Evolutionary conservation across 306 rosid genomes (phyloP), one percentile per base, ranked within the genome.

Genomic region (Glycyrrhiza uralensis): DNA sequence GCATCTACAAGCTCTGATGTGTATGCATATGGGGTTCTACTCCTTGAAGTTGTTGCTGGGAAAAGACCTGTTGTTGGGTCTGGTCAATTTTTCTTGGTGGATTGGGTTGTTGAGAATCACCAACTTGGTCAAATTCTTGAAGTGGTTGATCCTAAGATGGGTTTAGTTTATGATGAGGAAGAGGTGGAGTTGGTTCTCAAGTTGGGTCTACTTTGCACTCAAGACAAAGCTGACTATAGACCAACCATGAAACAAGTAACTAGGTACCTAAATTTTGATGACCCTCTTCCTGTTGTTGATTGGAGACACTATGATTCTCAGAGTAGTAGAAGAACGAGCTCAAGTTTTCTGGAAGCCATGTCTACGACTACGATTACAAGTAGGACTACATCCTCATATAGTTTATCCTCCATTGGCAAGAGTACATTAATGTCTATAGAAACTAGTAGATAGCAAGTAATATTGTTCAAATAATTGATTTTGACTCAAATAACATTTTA

Each of bases 231-330:
- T 14, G 19, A 49, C 11, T 47, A 4, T 47, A 66, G 72, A 30
- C 72, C 72, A 7, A 46, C 59, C 5, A 47, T 66, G 45, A 32
- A 66, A 66, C 72, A 66, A 66, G 45, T 66, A 28, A 18, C 7
- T 29, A 66, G 72, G 59, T 47, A 66, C 72, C 30, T 66, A 11
- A 66, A 66, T 12, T 29, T 66, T 30, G 72, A 66, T 66, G 59
- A 66, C 20, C 59, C 45, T 28, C 28, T 66, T 17, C 72, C 59
- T 28, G 41, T 14, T 44, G 24, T 44, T 24, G 71, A 44, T 4
- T 65, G 26, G 41, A 44, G 56, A 44, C 9, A 44, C 28, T 42
- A 0, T 65, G 56, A 44, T 65, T 44, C 71, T 44, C 71, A 41
- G 47, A 65, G 71, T 8, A 64, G 55, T 15, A n/a, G n/a, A n/a